A percentile compares a stretch with the other conserved stretches of the same genome.
These are phyloP conservation scores for Microdochium trichocladiopsis DNA, from an alignment of 2,329 filamentous ascomycete species.

Conservation along the genomic window DNA sequence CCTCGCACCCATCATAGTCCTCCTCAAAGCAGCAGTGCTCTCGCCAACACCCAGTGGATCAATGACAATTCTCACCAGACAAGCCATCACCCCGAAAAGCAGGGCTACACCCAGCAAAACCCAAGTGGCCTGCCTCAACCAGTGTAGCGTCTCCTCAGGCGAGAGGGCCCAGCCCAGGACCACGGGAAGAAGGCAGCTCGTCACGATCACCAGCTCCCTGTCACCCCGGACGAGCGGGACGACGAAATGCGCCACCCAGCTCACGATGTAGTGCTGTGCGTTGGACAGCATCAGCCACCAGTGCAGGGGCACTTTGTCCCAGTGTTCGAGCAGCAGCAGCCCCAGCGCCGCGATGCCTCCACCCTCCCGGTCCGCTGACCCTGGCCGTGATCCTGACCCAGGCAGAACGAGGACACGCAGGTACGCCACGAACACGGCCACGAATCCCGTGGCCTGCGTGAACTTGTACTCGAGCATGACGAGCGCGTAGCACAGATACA, in stretches of 20 bases:
- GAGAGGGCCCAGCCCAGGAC: not conserved
- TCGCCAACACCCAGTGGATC: not conserved
- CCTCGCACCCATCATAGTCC: too few species aligned
- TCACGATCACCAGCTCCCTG: not conserved
- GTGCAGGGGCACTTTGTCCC: not conserved
- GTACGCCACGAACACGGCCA: not conserved
- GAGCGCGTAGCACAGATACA: not conserved
- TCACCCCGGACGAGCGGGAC: not conserved
- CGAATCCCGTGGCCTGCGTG: not conserved
- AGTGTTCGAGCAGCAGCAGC: not conserved
- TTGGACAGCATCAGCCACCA: not conserved
- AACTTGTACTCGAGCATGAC: not conserved
- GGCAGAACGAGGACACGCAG: not conserved
- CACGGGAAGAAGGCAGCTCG: not conserved
- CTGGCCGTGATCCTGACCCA: not conserved
- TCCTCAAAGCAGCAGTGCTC: too few species aligned
- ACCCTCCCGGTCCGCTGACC: not conserved
- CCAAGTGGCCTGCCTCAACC: not conserved
- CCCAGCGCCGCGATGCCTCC: not conserved
- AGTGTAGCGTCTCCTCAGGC: not conserved
- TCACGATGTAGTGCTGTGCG: not conserved
- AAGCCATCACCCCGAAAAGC: not conserved
- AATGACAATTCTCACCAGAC: not conserved
- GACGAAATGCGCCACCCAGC: not conserved
- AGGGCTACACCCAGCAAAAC: not conserved